Base-by-base conservation (phyloP, 371 early-diverging fungal genomes). In the Apophysomyces elegans region DNA sequence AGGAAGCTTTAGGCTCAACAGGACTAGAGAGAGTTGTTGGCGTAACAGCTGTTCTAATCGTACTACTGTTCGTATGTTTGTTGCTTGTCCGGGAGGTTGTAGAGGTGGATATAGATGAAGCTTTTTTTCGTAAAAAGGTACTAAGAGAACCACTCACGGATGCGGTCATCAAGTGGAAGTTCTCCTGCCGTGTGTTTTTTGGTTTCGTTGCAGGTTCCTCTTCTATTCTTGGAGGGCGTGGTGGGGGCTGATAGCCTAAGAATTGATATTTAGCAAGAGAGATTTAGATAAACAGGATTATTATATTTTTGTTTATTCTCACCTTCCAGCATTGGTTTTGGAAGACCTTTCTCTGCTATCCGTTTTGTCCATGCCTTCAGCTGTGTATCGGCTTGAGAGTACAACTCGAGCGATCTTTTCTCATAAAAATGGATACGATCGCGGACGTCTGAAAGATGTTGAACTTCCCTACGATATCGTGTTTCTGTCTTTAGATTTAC, bases 241-340 rank as follows among this genome's bases (percentile, higher is more conserved):
- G 62, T 11, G 67, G 67, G 0, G 67, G 67, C 44, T 56, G 38
- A 39, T 67, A 67, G 11, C 32, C 21, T 37, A 39, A 12, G 61
- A 43, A 61, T 26, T 2, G 32, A 26, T 26, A 26, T 26, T 26
- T 26, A 2, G 32, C 32, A 26, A 26, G 32, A 26, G 32, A 26
- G 32, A 26, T 26, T 26, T 26, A 26, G 32, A 26, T 26, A 26
- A 26, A 26, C 2, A 26, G 32, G 2, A 3, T 3, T 26, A 26
- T 26, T 26, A 2, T 26, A 26, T 26, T 2, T 26, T 26, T 41
- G 41, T 8, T 41, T 41, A 1, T 50, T 7, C 21, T 61, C 45
- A 61, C 69, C 64, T 61, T 69, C 64, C 9, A 59, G 63, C 64
- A 69, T 61, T 61, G 64, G 58, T 37, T 57, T 60, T 8, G 69